Conservation (phyloP, 495 filamentous ascomycete species). For the Evansstolkia leycettana region DNA sequence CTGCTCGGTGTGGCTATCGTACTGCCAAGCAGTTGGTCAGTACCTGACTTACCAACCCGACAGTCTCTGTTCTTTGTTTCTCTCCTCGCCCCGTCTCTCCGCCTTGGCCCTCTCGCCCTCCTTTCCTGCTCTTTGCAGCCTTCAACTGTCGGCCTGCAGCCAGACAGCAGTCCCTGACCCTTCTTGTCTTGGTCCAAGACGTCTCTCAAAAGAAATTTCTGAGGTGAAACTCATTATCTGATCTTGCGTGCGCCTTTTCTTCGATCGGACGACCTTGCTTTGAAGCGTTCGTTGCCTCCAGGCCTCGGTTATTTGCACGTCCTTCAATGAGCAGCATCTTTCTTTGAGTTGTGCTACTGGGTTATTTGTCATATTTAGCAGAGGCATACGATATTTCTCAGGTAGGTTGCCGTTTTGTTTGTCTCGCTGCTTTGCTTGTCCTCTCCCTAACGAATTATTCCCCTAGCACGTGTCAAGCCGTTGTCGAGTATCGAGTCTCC, state of each 20-base stretch:
- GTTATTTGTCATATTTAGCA: no score
- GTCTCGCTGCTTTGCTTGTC: background rate
- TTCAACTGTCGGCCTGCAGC: slow-evolving; percentile 13
- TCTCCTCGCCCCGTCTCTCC: background rate
- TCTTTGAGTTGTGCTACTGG: no score
- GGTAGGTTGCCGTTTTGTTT: no score
- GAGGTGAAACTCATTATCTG: slow-evolving; percentile 6
- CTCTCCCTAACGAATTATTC: background rate
- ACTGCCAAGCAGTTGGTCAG: slow-evolving; percentile 20
- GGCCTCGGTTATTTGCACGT: slow-evolving; percentile 1
- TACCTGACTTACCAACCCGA: no score
- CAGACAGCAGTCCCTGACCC: slow-evolving; percentile 5
- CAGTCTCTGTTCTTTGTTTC: slow-evolving; percentile 9
- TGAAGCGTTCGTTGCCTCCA: background rate
- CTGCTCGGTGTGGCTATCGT: slow-evolving; percentile 12
- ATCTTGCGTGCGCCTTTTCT: background rate
- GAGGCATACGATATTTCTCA: no score
- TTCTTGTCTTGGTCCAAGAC: no score
- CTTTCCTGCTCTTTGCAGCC: slow-evolving; percentile 11
- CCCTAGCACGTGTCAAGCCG: slow-evolving; percentile 16
- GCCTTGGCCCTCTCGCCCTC: slow-evolving; percentile 4
- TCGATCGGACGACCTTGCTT: background rate
- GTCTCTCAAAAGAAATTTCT: no score
- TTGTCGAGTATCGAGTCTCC: slow-evolving; percentile 10
- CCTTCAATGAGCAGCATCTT: no score